These are phyloP conservation scores for Clausena lansium DNA, from an alignment of 345 rosid genomes.

Conservation along the genomic window DNA sequence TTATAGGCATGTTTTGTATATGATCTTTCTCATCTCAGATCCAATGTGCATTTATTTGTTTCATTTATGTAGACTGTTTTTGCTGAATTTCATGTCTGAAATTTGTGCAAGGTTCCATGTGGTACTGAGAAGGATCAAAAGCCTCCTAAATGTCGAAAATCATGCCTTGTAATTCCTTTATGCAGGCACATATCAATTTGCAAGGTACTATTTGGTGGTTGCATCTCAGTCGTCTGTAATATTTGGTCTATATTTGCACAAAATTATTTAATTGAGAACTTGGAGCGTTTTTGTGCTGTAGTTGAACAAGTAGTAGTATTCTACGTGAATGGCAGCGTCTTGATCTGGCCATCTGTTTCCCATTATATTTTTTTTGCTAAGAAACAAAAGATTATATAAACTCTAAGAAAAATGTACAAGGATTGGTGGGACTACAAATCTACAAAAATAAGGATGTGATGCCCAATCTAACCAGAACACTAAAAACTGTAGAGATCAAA, in stretches of 20 bases:
- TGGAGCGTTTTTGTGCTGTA: not conserved
- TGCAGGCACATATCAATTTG: conserved; percentile 68
- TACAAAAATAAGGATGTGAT: too few relatives aligned
- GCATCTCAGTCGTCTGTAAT: not conserved
- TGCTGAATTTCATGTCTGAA: conserved; percentile 4
- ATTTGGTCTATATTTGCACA: conserved; percentile 2
- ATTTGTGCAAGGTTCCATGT: conserved; percentile 81
- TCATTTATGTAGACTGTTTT: not conserved
- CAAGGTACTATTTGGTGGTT: conserved; percentile 53
- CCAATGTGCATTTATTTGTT: not conserved
- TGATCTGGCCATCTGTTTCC: too few relatives aligned
- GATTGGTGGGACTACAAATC: too few relatives aligned
- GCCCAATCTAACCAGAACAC: too few relatives aligned
- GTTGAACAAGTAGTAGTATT: not conserved
- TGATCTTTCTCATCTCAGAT: not conserved
- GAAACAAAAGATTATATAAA: too few relatives aligned
- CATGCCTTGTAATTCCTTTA: conserved; percentile 53
- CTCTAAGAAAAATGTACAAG: too few relatives aligned
- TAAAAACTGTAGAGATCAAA: too few relatives aligned
- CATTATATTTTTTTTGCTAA: not conserved
- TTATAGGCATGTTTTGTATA: not conserved
- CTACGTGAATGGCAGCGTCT: not conserved
- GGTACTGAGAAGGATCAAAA: conserved; percentile 86
- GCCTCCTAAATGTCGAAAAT: conserved; percentile 87
- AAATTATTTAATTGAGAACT: not conserved